Evolutionary conservation across 495 filamentous ascomycete species (phyloP), one percentile per base, ranked within the genome.

Genomic region (Aspergillus biplanus): DNA sequence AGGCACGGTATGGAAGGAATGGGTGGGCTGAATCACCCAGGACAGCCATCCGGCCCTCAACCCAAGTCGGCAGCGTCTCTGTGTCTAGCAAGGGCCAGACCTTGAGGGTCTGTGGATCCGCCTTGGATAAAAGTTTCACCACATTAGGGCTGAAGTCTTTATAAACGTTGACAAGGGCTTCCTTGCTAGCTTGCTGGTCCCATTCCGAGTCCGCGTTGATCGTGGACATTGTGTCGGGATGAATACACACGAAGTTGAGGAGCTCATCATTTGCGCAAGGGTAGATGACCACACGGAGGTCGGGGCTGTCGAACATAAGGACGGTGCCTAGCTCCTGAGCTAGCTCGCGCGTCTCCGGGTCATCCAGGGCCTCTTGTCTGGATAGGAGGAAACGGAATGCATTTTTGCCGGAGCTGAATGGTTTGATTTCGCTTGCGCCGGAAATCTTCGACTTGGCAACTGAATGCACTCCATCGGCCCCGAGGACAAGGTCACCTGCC

Each of bases 11-110:
- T 6, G 85, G 85, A 35, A 80, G 66, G 66, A 89, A 87, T 6
- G 86, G 86, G 73, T 90, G 87, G 33, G 83, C 86, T 0, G 87
- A 83, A 77, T 89, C 87, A 3, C 87, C 87, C 5, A 90, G 53
- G 0, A 87, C 70, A 6, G 77, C 84, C 33, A 88, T 57, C 27
- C 73, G 76, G 4, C 69, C 80, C 6, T 81, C 73, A 1, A 78
- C 71, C 82, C 83, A 90, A 1, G 75, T 80, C 0, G 80, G 77
- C n/a, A 89, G 64, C 15, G 75, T 70, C 6, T 81, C 75, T 79
- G 86, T 87, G 66, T 89, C 86, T 1, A 86, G 68, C 9, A 89
- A 72, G 21, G 79, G 78, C 85, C 85, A 89, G 0, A 88, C 75
- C 63, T 81, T 85, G 16, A 88, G 58, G 7, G 73, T 81, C 11